Percentiles rank a stretch among this genome's conserved stretches.
These are phyloP conservation scores for Stenocarpella maydis DNA, from an alignment of 2,329 filamentous ascomycete genomes.

Conservation along the genomic window DNA sequence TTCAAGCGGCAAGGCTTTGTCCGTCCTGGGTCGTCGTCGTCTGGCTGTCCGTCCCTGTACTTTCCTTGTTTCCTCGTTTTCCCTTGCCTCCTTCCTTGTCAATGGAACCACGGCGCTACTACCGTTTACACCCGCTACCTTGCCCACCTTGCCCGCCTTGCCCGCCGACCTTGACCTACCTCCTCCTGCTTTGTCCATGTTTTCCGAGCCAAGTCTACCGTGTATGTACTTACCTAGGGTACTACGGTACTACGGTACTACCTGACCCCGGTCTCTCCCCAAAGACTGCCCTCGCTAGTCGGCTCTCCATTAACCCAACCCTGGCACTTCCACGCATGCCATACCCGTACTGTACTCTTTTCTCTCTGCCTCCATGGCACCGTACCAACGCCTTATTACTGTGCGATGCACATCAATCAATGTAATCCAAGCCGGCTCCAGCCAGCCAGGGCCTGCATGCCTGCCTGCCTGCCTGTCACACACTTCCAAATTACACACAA, in stretches of 20 bases:
- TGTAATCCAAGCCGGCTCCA: background rate
- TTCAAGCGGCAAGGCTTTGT: constrained; percentile 27
- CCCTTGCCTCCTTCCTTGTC: constrained; percentile 10
- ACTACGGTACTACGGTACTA: too few species aligned
- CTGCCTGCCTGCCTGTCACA: constrained; percentile 26
- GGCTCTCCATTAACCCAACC: constrained; percentile 28
- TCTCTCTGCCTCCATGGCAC: background rate
- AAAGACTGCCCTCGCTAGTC: constrained; percentile 28
- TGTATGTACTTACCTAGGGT: background rate
- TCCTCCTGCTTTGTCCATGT: background rate
- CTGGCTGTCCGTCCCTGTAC: background rate
- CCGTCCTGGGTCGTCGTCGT: background rate
- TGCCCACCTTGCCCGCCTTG: constrained; percentile 20
- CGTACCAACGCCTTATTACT: background rate
- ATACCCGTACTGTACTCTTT: background rate
- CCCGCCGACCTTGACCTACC: constrained; percentile 19
- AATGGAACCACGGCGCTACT: constrained; percentile 34
- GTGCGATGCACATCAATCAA: background rate
- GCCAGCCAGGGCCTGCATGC: constrained; percentile 16
- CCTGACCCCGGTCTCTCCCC: background rate
- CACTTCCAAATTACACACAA: too few species aligned
- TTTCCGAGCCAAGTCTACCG: background rate
- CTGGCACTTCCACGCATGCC: background rate
- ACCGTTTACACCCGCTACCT: constrained; percentile 21
- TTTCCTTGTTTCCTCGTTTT: background rate